phyloP scores from a whole-genome alignment of 129 eudicot genomes.

The Gnaphalium uliginosum region DNA sequence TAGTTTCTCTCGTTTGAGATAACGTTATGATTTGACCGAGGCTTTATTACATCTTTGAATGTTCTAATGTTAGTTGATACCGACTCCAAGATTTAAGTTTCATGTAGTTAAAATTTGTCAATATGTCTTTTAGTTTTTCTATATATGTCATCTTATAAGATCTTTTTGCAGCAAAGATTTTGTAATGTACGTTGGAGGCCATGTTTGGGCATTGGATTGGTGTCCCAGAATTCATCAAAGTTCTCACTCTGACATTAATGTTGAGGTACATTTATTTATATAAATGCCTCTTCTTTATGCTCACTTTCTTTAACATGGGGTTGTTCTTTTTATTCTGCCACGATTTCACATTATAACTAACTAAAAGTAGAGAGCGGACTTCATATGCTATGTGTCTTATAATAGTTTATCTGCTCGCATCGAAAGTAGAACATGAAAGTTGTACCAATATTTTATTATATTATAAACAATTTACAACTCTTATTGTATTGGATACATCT shows the following conservation, averaged over 20 bases:
- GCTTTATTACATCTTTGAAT: not conserved
- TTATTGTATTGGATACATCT: slow-evolving; percentile 8
- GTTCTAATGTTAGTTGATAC: not conserved
- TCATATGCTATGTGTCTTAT: not conserved
- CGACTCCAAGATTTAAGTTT: not conserved
- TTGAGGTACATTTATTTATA: slow-evolving; percentile 55
- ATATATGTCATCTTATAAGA: slow-evolving; percentile 33
- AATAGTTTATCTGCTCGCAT: not conserved
- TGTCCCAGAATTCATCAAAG: slow-evolving; percentile 61
- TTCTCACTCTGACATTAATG: slow-evolving; percentile 39
- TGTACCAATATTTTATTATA: not conserved
- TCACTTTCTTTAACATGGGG: not conserved
- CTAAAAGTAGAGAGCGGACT: not conserved
- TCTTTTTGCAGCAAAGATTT: slow-evolving; percentile 80
- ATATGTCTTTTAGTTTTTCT: slow-evolving; percentile 4
- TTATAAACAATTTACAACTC: not conserved
- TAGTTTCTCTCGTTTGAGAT: not conserved
- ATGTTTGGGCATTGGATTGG: slow-evolving; percentile 95
- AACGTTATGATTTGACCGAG: no score
- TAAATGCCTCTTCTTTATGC: not conserved
- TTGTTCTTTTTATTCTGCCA: not conserved
- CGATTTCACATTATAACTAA: not conserved
- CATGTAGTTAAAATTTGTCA: not conserved
- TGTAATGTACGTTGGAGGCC: slow-evolving; percentile 85
- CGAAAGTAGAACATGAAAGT: not conserved